phyloP scores from a whole-genome alignment of 768 basidiomycete species.

The Suillus weaverae region DNA sequence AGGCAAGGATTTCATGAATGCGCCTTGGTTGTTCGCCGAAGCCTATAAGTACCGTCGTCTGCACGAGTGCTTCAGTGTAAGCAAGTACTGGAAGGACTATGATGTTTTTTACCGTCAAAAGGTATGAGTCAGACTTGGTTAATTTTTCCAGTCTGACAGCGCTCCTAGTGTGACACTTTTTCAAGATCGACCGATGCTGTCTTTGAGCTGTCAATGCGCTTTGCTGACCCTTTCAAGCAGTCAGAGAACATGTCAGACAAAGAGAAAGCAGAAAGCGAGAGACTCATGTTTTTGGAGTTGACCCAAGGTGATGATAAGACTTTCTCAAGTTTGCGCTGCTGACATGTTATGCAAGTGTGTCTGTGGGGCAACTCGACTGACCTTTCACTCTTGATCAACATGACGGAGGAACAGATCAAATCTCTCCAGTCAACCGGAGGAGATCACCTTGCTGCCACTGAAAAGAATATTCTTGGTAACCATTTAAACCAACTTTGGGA shows the following conservation, averaged over 20 bases:
- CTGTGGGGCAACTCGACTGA: conserved; percentile 98
- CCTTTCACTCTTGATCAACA: conserved; percentile 91
- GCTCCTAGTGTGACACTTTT: conserved; percentile 84
- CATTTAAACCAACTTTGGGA: conserved; percentile 73
- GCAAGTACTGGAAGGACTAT: conserved; percentile 87
- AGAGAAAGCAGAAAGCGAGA: conserved; percentile 67
- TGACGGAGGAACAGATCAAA: conserved; percentile 98
- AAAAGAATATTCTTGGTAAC: conserved; percentile 95
- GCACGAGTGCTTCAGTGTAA: conserved; percentile 90
- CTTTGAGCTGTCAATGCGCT: conserved; percentile 90
- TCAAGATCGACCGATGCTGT: conserved; percentile 90
- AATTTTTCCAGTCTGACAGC: conserved; percentile 10
- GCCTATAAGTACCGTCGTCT: conserved; percentile 92
- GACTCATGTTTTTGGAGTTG: conserved; percentile 87
- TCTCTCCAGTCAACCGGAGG: conserved; percentile 94
- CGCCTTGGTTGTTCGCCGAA: conserved; percentile 95
- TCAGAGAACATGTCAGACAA: conserved; percentile 49
- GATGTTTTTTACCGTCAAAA: conserved; percentile 97
- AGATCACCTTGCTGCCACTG: conserved; percentile 91
- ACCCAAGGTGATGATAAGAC: conserved; percentile 67
- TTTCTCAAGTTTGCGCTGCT: conserved; percentile 5
- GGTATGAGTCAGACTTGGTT: conserved; percentile 34
- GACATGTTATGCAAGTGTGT: conserved; percentile 56
- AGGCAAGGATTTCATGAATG: conserved; percentile 94
- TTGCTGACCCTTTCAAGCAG: conserved; percentile 79